Conservation (phyloP, 352 stramenopile genomes). For the Pythium periplocum region DNA sequence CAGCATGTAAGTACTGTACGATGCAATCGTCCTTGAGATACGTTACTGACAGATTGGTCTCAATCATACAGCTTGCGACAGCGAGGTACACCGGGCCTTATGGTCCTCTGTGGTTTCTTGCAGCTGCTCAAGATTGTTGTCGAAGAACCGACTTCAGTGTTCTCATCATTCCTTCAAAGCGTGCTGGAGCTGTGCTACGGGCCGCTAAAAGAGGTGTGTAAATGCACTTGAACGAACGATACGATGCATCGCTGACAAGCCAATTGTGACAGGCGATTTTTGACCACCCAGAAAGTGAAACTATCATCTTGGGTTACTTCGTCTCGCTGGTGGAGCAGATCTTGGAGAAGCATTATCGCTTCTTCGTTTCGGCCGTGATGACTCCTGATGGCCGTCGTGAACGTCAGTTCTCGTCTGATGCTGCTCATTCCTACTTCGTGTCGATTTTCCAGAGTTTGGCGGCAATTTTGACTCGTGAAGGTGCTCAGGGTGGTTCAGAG, state of each 20-base stretch:
- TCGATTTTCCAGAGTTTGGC: conserved; percentile 76
- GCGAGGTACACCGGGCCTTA: conserved; percentile 54
- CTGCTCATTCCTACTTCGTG: conserved; percentile 65
- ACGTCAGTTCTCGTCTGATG: conserved; percentile 54
- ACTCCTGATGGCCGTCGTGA: conserved; percentile 43
- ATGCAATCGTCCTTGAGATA: no score
- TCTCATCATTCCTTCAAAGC: conserved; percentile 66
- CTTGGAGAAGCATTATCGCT: conserved; percentile 77
- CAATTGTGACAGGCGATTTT: conserved; percentile 48
- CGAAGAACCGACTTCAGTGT: conserved; percentile 66
- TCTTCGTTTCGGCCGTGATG: conserved; percentile 62
- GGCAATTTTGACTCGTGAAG: conserved; percentile 49
- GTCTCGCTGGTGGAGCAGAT: conserved; percentile 68
- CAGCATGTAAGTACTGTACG: conserved; percentile 36
- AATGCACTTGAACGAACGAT: neutral
- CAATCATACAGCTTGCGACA: conserved; percentile 35
- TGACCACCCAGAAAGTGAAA: conserved; percentile 61
- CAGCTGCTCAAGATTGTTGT: conserved; percentile 76
- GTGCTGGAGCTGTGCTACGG: conserved; percentile 78
- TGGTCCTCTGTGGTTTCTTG: conserved; percentile 75
- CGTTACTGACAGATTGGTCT: no score
- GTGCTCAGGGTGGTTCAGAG: conserved; percentile 15
- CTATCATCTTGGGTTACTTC: conserved; percentile 63
- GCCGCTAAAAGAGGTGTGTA: conserved; percentile 62
- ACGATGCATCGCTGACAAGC: no score